These are phyloP conservation scores for Gracilaria vermiculophylla DNA, from an alignment of 23 red algal species.

Conservation along the genomic window DNA sequence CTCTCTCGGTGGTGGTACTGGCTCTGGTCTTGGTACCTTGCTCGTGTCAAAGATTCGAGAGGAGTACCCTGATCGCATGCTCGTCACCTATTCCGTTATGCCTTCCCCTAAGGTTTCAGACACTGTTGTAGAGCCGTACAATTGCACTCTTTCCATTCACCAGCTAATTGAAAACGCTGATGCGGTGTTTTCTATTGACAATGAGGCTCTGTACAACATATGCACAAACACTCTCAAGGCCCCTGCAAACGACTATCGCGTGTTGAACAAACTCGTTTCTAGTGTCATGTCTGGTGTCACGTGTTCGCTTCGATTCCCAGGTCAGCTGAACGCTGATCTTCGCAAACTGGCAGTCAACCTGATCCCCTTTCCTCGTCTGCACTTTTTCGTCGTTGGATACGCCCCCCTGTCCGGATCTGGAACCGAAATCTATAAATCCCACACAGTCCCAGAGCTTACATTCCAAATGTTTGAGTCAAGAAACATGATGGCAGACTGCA, in stretches of 20 bases:
- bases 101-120: conserved; percentile 97
- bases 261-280: conserved; percentile 92
- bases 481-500: conserved; percentile 95
- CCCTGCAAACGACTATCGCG: conserved; percentile 56
- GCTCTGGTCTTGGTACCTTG: conserved; percentile 96
- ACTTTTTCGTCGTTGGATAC: conserved; percentile 95
- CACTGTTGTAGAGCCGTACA: conserved; percentile 99
- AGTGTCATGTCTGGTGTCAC: conserved; percentile 98
- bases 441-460: conserved; percentile 86
- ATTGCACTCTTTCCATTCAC: conserved; percentile 94
- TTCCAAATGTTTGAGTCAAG: conserved; percentile 93
- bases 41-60: conserved; percentile 98
- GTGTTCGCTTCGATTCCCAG: conserved; percentile 97
- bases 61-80: conserved; percentile 98
- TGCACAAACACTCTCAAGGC: conserved; percentile 88
- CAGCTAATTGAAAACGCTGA: conserved; percentile 99
- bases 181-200: conserved; percentile 98
- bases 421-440: conserved; percentile 67
- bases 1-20: conserved; percentile 97
- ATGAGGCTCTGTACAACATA: conserved; percentile 98
- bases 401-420: conserved; percentile 76
- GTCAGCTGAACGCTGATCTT: conserved; percentile 97
- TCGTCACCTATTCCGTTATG: conserved; percentile 97
- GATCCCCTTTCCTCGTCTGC: conserved; percentile 97
- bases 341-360: conserved; percentile 96